Conservation (phyloP, 179 eudicot genomes). For the Silene vulgaris region DNA sequence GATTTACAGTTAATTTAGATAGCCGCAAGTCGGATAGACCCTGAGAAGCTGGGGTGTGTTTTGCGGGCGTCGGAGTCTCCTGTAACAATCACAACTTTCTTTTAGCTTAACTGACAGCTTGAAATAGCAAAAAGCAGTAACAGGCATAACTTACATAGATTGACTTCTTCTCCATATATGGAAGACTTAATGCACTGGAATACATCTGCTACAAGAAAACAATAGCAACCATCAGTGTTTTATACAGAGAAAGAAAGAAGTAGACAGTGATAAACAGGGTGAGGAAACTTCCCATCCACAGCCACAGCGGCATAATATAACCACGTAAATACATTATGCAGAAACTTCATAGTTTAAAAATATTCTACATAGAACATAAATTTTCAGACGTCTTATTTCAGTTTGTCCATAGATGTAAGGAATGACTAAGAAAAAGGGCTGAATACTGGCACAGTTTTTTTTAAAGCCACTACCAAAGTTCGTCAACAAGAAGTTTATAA, state of each 20-base stretch:
- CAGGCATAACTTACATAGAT: conserved; percentile 51
- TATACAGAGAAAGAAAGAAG: background rate
- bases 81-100: conserved; percentile 26
- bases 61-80: conserved; percentile 92
- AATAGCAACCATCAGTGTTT: conserved; percentile 4
- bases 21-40: conserved; percentile 71
- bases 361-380: background rate
- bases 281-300: background rate
- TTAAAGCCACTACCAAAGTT: background rate
- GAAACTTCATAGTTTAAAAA: background rate
- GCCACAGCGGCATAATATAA: background rate
- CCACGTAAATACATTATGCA: background rate
- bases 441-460: background rate
- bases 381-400: background rate
- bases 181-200: conserved; percentile 53
- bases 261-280: background rate
- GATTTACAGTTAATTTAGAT: conserved; percentile 67
- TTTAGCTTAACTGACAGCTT: conserved; percentile 13
- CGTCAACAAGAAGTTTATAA: background rate
- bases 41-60: conserved; percentile 49
- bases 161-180: conserved; percentile 54
- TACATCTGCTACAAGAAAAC: conserved; percentile 44
- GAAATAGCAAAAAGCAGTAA: conserved; percentile 10
- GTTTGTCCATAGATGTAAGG: background rate
- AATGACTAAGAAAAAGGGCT: background rate